Evolutionary conservation across 805 yeast species (phyloP).

Genomic region (Priceomyces haplophilus): DNA sequence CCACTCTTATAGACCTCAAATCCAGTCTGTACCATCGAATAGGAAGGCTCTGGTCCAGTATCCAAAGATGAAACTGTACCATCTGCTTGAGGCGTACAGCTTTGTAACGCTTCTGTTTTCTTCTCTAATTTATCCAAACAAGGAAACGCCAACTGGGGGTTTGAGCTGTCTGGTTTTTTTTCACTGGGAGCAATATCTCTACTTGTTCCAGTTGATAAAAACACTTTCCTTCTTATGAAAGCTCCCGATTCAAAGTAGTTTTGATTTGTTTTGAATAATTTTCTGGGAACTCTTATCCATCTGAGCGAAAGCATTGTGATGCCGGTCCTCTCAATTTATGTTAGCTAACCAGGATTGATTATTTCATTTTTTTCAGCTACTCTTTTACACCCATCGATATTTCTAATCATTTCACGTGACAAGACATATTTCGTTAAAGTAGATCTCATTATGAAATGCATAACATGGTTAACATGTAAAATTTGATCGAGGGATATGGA

Average conservation of each 20-base stretch:
- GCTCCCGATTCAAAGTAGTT: slow-evolving; percentile 1
- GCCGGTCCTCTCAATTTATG: too few relatives aligned
- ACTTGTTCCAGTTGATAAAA: slow-evolving; percentile 3
- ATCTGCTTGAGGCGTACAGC: slow-evolving; percentile 15
- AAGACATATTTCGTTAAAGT: background rate
- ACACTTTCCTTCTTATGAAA: background rate
- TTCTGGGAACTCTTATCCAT: background rate
- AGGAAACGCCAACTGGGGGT: slow-evolving; percentile 75
- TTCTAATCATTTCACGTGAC: slow-evolving; percentile 13
- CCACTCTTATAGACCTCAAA: slow-evolving; percentile 54
- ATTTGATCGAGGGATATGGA: background rate
- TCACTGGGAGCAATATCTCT: background rate
- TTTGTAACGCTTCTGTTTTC: slow-evolving; percentile 38
- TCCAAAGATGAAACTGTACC: slow-evolving; percentile 39
- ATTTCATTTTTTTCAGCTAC: background rate
- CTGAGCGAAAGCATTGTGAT: background rate
- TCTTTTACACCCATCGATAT: background rate
- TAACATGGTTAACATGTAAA: background rate
- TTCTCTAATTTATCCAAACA: slow-evolving; percentile 77
- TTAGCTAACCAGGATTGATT: too few relatives aligned
- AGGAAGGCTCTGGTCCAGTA: slow-evolving; percentile 83
- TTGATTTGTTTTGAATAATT: background rate
- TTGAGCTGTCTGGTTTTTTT: slow-evolving; percentile 31
- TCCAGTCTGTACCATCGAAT: slow-evolving; percentile 65
- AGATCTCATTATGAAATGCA: background rate